Evolutionary conservation across 2,329 filamentous ascomycete species (phyloP), one percentile per base, ranked within the genome.

Genomic region (Monilinia fructicola): DNA sequence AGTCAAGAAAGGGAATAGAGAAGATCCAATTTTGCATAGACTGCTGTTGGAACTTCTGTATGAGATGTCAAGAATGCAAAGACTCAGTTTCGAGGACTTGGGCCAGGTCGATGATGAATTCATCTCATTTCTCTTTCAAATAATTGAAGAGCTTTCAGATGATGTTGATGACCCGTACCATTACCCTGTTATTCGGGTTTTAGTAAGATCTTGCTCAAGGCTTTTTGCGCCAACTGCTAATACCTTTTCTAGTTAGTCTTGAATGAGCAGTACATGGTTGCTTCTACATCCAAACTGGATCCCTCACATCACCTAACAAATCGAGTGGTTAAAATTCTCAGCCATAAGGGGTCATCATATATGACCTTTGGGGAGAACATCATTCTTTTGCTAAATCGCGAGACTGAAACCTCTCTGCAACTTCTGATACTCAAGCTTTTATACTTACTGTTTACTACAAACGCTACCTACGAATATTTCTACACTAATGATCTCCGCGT

Each of bases 301-400:
- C 59, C 70, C 61, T 54, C 81, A 12, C 78, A 81, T 31, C 84
- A 86, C 5, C 79, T 96, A 66, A 98, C 95, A 4, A 99, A 99
- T 76, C 89, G 93, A 71, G 92, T 99, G 60, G 90, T 99, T 78
- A 98, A 98, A 77, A 84, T 93, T 50, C 83, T 99, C 54, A 94
- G 92, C 64, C 83, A 91, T 31, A 85, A 95, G 74, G 94, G 94
- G 4, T 85, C 87, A 59, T 83, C 83, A 1, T 98, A 93, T 77
- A 93, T 94, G 75, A 97, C 94, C 0, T 99, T 99, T 81, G 95
- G 95, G 63, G 94, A 97, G 80, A 99, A 98, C 73, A 90, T 99
- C 68, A 99, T 99, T 70, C 82, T 99, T 6, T 85, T 99, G 1
- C 84, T 99, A 50, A 99, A 99, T 76, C 89, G 95, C 73, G 95